Evolutionary conservation across 495 filamentous ascomycete genomes (phyloP).

Genomic region (Xylaria palmicola): DNA sequence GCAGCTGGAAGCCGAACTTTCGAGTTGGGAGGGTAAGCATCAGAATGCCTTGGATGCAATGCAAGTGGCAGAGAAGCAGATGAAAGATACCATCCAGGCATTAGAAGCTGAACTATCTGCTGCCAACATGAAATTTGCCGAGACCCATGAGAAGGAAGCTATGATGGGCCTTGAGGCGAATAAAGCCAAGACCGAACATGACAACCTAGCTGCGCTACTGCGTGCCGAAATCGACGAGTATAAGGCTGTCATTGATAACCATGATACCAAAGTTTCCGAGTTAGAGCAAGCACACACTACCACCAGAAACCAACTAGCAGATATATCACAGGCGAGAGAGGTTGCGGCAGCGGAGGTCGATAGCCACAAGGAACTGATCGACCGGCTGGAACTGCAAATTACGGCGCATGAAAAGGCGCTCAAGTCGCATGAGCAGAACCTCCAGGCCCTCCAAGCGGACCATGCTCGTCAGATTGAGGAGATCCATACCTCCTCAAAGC

Average conservation of each 20-base stretch:
- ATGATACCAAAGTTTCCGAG: slow-evolving; percentile 60
- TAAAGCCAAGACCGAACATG: slow-evolving; percentile 52
- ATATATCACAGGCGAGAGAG: slow-evolving; percentile 48
- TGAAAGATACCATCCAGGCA: slow-evolving; percentile 67
- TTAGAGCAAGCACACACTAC: slow-evolving; percentile 64
- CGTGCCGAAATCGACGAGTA: slow-evolving; percentile 77
- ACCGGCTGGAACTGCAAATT: slow-evolving; percentile 59
- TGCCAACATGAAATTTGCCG: slow-evolving; percentile 38
- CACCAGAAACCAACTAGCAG: slow-evolving; percentile 57
- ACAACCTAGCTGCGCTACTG: slow-evolving; percentile 63
- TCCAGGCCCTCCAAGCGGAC: slow-evolving; percentile 43
- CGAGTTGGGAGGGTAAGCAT: slow-evolving; percentile 73
- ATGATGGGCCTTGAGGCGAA: slow-evolving; percentile 12
- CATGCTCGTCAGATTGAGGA: slow-evolving; percentile 52
- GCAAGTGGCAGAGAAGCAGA: slow-evolving; percentile 68
- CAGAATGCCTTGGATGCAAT: slow-evolving; percentile 66
- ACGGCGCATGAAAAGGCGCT: slow-evolving; percentile 50
- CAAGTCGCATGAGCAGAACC: slow-evolving; percentile 46
- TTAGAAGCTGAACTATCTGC: slow-evolving; percentile 58
- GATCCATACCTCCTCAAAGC: slow-evolving; percentile 38
- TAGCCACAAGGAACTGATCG: slow-evolving; percentile 51
- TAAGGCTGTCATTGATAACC: slow-evolving; percentile 64
- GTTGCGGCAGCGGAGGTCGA: slow-evolving; percentile 44
- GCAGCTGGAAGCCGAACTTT: slow-evolving; percentile 73
- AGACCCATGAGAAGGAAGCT: slow-evolving; percentile 31